Evolutionary conservation across 2,329 filamentous ascomycete genomes (phyloP), one percentile per base, ranked within the genome.

Genomic region (Elsinoe fawcettii): DNA sequence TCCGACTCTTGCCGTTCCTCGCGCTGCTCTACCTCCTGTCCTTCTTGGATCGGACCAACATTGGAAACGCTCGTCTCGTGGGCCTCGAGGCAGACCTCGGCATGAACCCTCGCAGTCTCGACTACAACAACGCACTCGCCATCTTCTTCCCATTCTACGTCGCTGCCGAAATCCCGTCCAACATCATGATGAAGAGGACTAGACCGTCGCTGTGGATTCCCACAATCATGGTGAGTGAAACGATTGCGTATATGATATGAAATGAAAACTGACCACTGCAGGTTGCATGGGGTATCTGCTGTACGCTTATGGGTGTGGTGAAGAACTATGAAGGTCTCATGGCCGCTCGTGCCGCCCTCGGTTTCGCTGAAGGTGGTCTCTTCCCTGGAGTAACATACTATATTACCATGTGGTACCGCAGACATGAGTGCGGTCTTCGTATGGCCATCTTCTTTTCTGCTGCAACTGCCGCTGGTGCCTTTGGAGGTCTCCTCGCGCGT

Each of bases 51-150:
- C 72, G 77, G 62, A 67, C 57, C 12, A 66, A 64, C 43, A 63
- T 65, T 5, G 62, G 59, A 11, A 93, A 78, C 72, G 89, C 81
- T 1, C 80, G 80, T 64, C 74, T 83, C 23, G 80, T 76, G 12
- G 79, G 80, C 7, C 69, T 84, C 1, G 71, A 79, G 59, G 67
- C 76, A 14, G 82, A 86, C 57, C 73, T 93, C 6, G 62, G 78
- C 30, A 81, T 92, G 76, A 77, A 77, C 1, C 46, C 46, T 2
- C 2, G 30, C 20, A 77, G 79, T 1, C 71, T 76, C 5, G 76
- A 87, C 66, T 95, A 90, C 73, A 75, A 74, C 58, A 66, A 73
- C 32, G 70, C 71, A 0, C 66, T 75, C 2, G 68, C 71, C 7
- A 69, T 75, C 37, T 76, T 75, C 65, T 75, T 75, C 64, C 71